Percentiles rank a stretch among this genome's conserved stretches.
These are phyloP conservation scores for Podaxis sp. DNA, from an alignment of 768 basidiomycete species.

Conservation along the genomic window DNA sequence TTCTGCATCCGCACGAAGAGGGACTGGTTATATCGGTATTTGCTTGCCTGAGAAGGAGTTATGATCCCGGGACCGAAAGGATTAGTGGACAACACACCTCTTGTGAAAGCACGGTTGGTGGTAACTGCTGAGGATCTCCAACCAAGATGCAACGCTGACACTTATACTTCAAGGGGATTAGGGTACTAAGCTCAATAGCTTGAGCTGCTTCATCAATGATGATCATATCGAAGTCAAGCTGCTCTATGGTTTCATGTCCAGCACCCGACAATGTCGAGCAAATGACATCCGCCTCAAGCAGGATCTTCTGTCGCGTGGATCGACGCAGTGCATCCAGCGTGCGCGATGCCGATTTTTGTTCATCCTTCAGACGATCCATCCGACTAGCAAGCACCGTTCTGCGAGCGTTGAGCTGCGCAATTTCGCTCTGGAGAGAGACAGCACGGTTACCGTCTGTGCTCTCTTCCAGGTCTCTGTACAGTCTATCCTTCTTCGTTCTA, in stretches of 20 bases:
- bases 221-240: conserved; percentile 90
- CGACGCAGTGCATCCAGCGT: conserved; percentile 82
- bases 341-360: conserved; percentile 76
- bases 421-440: conserved; percentile 65
- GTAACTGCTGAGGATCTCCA: conserved; percentile 94
- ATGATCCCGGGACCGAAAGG: background rate
- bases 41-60: conserved; percentile 49
- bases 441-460: conserved; percentile 58
- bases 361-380: conserved; percentile 77
- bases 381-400: conserved; percentile 64
- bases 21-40: conserved; percentile 82
- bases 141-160: conserved; percentile 88
- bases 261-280: conserved; percentile 93
- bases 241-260: conserved; percentile 82
- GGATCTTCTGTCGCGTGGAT: conserved; percentile 68
- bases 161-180: conserved; percentile 92
- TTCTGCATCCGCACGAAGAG: conserved; percentile 91
- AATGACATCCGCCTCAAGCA: conserved; percentile 88
- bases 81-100: conserved; percentile 28
- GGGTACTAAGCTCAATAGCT: conserved; percentile 89
- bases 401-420: conserved; percentile 59
- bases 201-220: conserved; percentile 99
- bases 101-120: conserved; percentile 71
- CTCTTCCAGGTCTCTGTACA: conserved; percentile 53
- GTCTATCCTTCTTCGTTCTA: conserved; percentile 56